Evolutionary conservation across 345 rosid species (phyloP).

Genomic region (Mangifera indica): DNA sequence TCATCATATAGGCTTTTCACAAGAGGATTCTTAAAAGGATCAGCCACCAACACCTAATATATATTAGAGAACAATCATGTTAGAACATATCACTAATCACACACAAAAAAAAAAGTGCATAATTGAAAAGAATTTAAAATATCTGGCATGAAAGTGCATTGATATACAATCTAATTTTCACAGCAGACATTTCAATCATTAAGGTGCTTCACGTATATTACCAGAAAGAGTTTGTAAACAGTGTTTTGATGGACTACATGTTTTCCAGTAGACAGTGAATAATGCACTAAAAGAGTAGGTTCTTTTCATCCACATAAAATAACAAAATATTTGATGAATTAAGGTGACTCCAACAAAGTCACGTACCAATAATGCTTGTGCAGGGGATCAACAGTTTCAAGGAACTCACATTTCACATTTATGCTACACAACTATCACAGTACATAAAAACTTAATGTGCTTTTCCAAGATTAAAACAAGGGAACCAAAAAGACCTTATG

Average conservation of each 20-base stretch:
- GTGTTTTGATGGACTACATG: neutral
- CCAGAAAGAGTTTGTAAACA: neutral
- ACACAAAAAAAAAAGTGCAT: neutral
- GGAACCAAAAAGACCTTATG: neutral
- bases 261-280: neutral
- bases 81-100: neutral
- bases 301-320: neutral
- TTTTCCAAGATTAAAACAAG: neutral
- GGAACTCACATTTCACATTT: neutral
- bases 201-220: neutral
- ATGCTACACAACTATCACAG: neutral
- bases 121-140: neutral
- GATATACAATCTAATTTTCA: neutral
- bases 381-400: no score
- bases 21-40: slow-evolving; percentile 73
- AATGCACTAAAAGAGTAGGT: neutral
- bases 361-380: neutral
- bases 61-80: neutral
- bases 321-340: neutral
- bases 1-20: slow-evolving; percentile 67
- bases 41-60: slow-evolving; percentile 49
- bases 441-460: neutral
- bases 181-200: neutral
- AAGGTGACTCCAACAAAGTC: neutral
- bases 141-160: neutral